Conservation (phyloP, 306 rosid genomes). For the Malus fusca region DNA sequence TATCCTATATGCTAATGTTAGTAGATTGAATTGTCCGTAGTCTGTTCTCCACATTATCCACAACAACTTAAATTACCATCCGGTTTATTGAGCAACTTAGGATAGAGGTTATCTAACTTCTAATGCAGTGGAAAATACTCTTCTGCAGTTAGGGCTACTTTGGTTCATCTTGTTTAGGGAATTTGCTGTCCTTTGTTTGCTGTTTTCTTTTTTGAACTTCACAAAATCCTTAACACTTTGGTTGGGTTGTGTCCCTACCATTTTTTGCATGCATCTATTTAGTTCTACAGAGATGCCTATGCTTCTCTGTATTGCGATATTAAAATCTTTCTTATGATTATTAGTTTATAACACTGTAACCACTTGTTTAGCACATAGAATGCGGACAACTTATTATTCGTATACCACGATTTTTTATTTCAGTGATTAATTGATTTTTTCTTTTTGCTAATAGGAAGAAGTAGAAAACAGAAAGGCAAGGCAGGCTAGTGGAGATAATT, state of each 20-base stretch:
- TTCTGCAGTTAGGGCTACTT: background rate
- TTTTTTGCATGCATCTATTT: background rate
- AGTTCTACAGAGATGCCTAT: background rate
- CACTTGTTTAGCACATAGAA: background rate
- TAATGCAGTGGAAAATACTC: background rate
- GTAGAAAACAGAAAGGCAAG: slow-evolving; percentile 46
- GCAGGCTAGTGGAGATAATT: slow-evolving; percentile 31
- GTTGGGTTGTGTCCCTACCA: background rate
- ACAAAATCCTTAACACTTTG: background rate
- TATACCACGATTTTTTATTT: background rate
- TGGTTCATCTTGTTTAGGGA: background rate
- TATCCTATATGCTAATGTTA: background rate
- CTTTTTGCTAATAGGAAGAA: slow-evolving; percentile 49
- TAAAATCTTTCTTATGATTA: background rate
- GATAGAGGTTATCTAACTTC: background rate
- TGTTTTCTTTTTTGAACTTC: background rate
- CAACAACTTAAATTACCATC: background rate
- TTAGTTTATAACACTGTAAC: background rate
- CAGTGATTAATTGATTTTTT: slow-evolving; percentile 11
- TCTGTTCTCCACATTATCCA: background rate
- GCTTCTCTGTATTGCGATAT: background rate
- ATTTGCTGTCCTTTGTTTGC: background rate
- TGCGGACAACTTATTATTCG: background rate
- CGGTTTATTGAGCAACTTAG: background rate
- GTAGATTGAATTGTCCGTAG: background rate